Evolutionary conservation across 2,329 filamentous ascomycete species (phyloP).

Genomic region (Fusarium subglutinans): DNA sequence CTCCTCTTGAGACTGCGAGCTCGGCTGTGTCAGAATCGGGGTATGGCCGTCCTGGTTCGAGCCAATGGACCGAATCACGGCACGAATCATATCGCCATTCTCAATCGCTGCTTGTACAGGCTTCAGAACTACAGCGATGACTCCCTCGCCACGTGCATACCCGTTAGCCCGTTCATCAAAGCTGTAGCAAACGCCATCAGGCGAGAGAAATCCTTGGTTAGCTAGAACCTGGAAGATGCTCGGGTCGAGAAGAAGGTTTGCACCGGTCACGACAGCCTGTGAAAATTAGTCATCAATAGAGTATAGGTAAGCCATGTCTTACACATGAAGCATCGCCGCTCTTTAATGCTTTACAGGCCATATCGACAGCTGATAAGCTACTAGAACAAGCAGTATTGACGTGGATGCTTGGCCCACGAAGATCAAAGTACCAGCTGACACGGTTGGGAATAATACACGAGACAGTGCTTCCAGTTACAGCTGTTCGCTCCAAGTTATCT

Average conservation of each 20-base stretch:
- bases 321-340: constrained; percentile 51
- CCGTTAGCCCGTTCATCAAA: constrained; percentile 48
- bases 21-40: constrained; percentile 48
- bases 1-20: constrained; percentile 13
- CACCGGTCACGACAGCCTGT: constrained; percentile 29
- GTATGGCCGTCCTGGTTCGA: constrained; percentile 54
- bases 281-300: rapidly evolving
- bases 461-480: constrained; percentile 34
- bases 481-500: constrained; percentile 46
- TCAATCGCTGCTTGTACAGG: constrained; percentile 56
- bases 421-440: constrained; percentile 50
- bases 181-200: constrained; percentile 44
- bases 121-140: constrained; percentile 59
- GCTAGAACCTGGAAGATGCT: constrained; percentile 17
- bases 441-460: constrained; percentile 50
- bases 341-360: constrained; percentile 48
- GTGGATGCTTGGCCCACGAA: constrained; percentile 26
- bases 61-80: constrained; percentile 44
- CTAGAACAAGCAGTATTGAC: constrained; percentile 35
- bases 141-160: constrained; percentile 44
- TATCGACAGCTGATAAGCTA: constrained; percentile 24
- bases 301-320: rapidly evolving
- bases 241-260: constrained; percentile 35
- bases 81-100: constrained; percentile 51
- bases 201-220: constrained; percentile 57